Conservation (phyloP, 208 protist species). For the Trypanosoma theileri region DNA sequence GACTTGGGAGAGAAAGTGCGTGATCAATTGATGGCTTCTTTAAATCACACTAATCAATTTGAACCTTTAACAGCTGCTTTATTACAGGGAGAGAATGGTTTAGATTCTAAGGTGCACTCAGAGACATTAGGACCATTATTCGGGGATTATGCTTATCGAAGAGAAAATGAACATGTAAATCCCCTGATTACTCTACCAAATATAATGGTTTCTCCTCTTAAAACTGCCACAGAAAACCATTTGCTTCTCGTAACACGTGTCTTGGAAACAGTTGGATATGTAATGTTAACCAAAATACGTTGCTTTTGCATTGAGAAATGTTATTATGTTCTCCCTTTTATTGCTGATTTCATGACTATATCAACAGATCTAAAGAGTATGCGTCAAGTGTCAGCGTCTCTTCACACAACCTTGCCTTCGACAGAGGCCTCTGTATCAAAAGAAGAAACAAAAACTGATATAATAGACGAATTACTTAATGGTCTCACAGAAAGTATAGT, state of each 20-base stretch:
- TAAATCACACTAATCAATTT: too few relatives aligned
- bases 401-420: too few relatives aligned
- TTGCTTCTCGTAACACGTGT: conserved; percentile 11
- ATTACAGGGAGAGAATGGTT: too few relatives aligned
- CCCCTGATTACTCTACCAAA: too few relatives aligned
- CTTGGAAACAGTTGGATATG: conserved; percentile 28
- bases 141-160: neutral
- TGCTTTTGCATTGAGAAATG: conserved; percentile 12
- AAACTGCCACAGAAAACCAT: conserved; percentile 3
- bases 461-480: neutral
- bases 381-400: too few relatives aligned
- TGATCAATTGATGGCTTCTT: conserved; percentile 1
- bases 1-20: conserved; percentile 19
- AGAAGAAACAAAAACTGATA: neutral
- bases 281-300: conserved; percentile 29
- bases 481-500: neutral
- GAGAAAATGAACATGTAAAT: too few relatives aligned
- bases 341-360: conserved; percentile 17
- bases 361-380: conserved; percentile 10
- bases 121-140: conserved; percentile 11
- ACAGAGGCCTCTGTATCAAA: too few relatives aligned
- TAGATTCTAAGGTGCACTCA: conserved; percentile 1
- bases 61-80: too few relatives aligned
- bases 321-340: conserved; percentile 25
- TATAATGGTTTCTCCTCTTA: too few relatives aligned